Evolutionary conservation across 2,329 filamentous ascomycete species (phyloP), one percentile per base, ranked within the genome.

Genomic region (Diplodia intermedia): DNA sequence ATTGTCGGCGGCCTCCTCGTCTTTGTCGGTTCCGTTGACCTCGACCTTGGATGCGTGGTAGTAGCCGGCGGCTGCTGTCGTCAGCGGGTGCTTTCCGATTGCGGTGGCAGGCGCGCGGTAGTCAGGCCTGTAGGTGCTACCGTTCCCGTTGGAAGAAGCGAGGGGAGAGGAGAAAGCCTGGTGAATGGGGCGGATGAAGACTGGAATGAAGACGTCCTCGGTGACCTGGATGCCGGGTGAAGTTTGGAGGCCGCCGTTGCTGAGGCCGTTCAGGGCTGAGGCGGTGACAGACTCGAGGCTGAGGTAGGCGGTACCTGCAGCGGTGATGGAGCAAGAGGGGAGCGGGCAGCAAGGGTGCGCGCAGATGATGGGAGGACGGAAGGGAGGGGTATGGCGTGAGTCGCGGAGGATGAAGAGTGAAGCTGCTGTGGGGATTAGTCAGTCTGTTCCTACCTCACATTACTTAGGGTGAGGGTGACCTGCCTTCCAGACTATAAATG

Each of bases 231-330:
- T 62, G 40, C 57, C 57, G 7, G 57, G 40, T 4, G 57, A 49
- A 4, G 26, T 23, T 23, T 4, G 26, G 31, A 55, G 53, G 4
- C 26, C 14, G 12, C 20, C 26, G 20, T 26, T 23, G 50, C 11
- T 14, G 50, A 11, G 3, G 23, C 6, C 4, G 18, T n/a, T 8
- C 4, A 43, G 36, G 18, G 54, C 20, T 11, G 57, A 61, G 20
- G 23, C 8, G 40, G 4, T 9, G 40, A 62, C 57, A 29, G 23
- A 18, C 40, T 62, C 57, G 57, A 62, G 40, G 57, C 57, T 62
- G 40, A 62, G 88, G 76, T 95, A 87, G 15, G 99, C 81, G 9
- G 96, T 84, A n/a, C 91, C 88, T 1, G 86, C 75, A 71, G 92
- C 90, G 1, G 84, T 86, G 78, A 80, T 71, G 49, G 61, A 65